Conservation (phyloP, 2,329 filamentous ascomycete species). For the Verticillium longisporum region DNA sequence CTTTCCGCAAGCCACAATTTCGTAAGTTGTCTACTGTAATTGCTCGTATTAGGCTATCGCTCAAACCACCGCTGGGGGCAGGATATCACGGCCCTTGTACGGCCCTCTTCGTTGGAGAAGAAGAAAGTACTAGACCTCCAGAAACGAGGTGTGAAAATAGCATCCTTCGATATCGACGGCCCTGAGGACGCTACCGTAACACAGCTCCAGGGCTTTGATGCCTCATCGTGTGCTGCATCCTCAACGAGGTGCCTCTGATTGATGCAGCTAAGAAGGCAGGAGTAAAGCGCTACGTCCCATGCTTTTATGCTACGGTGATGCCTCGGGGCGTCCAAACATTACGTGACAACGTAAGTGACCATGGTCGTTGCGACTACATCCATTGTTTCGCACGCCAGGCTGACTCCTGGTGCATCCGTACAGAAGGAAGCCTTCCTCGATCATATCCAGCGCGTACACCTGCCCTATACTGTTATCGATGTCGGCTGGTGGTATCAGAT, state of each 20-base stretch:
- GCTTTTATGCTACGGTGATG: constrained; percentile 36
- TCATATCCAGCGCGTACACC: constrained; percentile 34
- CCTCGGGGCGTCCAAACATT: constrained; percentile 5
- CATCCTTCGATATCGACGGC: constrained; percentile 32
- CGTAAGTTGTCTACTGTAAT: constrained; percentile 12
- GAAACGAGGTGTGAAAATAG: constrained; percentile 34
- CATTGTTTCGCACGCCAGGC: neutral
- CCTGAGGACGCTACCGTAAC: constrained; percentile 29
- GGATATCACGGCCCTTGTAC: constrained; percentile 40
- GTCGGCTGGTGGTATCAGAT: constrained; percentile 53
- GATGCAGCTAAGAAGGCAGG: constrained; percentile 40
- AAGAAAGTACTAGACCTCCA: constrained; percentile 30
- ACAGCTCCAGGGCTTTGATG: constrained; percentile 4
- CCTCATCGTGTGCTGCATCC: constrained; percentile 6
- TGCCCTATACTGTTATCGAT: constrained; percentile 50
- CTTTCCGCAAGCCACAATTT: constrained; percentile 20
- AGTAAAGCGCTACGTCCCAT: constrained; percentile 44
- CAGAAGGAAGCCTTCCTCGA: constrained; percentile 42
- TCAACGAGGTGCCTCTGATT: constrained; percentile 36
- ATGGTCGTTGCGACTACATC: too few species aligned
- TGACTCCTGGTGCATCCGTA: neutral
- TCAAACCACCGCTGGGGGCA: constrained; percentile 10
- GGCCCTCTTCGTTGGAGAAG: constrained; percentile 38
- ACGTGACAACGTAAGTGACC: constrained; percentile 10
- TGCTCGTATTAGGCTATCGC: too few species aligned